Evolutionary conservation across 2,329 filamentous ascomycete genomes (phyloP).

Genomic region (Decorospora gaudefroyi): DNA sequence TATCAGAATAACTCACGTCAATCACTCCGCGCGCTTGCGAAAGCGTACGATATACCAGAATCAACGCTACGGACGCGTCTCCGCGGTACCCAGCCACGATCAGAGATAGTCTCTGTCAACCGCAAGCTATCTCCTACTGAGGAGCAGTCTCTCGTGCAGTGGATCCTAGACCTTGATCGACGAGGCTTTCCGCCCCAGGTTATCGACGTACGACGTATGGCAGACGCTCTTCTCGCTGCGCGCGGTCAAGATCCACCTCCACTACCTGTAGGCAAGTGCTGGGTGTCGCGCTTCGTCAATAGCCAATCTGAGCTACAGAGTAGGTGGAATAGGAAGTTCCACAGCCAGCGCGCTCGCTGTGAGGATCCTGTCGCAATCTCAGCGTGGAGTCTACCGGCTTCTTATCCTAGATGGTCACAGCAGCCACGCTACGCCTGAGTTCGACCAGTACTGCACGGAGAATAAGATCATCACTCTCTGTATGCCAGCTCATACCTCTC

Average conservation of each 20-base stretch:
- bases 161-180: constrained; percentile 14
- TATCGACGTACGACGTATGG: too few species aligned
- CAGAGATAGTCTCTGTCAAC: neutral
- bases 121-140: constrained; percentile 12
- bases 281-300: constrained; percentile 9
- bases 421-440: constrained; percentile 43
- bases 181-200: too few species aligned
- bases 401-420: constrained; percentile 48
- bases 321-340: too few species aligned
- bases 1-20: neutral
- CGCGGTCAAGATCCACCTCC: too few species aligned
- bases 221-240: too few species aligned
- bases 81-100: neutral
- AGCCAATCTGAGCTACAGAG: constrained; percentile 12
- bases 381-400: constrained; percentile 34
- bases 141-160: constrained; percentile 13
- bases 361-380: constrained; percentile 5
- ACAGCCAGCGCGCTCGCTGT: too few species aligned
- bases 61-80: neutral
- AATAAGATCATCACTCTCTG: constrained; percentile 34
- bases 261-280: constrained; percentile 12
- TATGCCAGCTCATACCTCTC: constrained; percentile 46
- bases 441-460: constrained; percentile 46
- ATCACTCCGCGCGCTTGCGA: too few species aligned
- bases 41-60: neutral